Evolutionary conservation across 2,329 filamentous ascomycete genomes (phyloP).

Genomic region (Massarina eburnea): DNA sequence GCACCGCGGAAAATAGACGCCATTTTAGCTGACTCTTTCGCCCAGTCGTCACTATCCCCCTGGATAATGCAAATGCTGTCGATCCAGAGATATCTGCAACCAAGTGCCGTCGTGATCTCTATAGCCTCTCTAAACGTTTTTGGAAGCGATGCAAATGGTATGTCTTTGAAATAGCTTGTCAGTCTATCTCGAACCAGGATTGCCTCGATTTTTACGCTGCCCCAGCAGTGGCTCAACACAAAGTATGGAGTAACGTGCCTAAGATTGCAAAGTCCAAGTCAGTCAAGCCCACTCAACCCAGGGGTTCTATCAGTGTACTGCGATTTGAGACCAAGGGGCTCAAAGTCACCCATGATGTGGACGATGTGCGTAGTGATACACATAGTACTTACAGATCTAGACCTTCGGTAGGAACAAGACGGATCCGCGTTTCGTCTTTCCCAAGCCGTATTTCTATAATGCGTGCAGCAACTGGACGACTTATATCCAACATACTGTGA

Average conservation of each 20-base stretch:
- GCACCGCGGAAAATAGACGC: slow-evolving; percentile 5
- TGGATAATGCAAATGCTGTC: slow-evolving; percentile 16
- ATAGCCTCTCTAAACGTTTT: slow-evolving; percentile 3
- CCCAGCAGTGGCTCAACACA: slow-evolving; percentile 4
- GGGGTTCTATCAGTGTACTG: too few relatives aligned
- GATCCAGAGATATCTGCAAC: slow-evolving; percentile 14
- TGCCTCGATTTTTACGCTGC: background rate
- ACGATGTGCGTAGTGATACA: too few relatives aligned
- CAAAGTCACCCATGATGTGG: too few relatives aligned
- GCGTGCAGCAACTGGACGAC: background rate
- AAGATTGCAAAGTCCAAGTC: too few relatives aligned
- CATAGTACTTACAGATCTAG: background rate
- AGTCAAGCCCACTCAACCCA: too few relatives aligned
- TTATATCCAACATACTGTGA: too few relatives aligned
- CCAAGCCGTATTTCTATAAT: background rate
- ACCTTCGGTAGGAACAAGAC: background rate
- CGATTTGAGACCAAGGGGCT: too few relatives aligned
- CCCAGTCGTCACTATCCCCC: slow-evolving; percentile 10
- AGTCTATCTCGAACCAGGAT: background rate
- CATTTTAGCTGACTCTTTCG: slow-evolving; percentile 13
- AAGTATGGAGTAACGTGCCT: background rate
- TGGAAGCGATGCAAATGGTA: background rate
- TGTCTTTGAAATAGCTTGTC: background rate
- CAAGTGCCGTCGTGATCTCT: background rate
- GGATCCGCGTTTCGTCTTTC: background rate